Evolutionary conservation across 345 rosid species (phyloP), one percentile per base, ranked within the genome.

Genomic region (Salix arbutifolia): DNA sequence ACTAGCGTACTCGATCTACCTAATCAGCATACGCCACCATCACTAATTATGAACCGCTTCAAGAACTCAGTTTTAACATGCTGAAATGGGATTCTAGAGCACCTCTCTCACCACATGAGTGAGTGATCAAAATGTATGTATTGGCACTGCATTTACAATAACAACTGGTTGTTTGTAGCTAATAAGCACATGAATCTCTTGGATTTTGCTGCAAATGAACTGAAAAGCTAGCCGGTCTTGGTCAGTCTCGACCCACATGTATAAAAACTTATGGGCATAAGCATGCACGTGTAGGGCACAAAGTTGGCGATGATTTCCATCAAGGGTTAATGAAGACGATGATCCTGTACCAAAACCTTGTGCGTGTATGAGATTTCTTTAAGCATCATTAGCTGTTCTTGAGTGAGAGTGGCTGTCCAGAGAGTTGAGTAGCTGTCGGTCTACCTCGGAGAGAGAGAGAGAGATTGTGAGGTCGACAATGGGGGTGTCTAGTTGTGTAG

Each of bases 231-330:
- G 60, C 23, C 8, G 23, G 23, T 18, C 21, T 19, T 53, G 60
- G 60, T 53, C 6, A 1, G 25, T 7, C 3, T 31, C 19, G 0
- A 58, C 7, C 9, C 31, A 1, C 35, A 33, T 33, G 6, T 44
- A n/a, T 21, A 46, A 13, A 26, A 38, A 35, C 6, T 53, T 8
- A 38, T 21, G 50, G 44, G 48, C 50, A 61, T 73, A 37, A 26
- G 46, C 33, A 65, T 23, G 30, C 44, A 58, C 26, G 19, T 35
- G 4, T 21, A 12, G 11, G 67, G 64, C 48, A 72, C 60, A 62
- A 50, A 64, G 71, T 52, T 67, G 83, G 73, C 70, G 81, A 79
- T 79, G 65, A 69, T 77, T 71, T 66, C 83, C 79, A 42, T 64
- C 60, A n/a, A 67, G 38, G 19, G 31, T 56, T 21, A 71, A 60